Base-by-base conservation (phyloP, 169 alveolate genomes). In the Plasmodium yoelii region DNA sequence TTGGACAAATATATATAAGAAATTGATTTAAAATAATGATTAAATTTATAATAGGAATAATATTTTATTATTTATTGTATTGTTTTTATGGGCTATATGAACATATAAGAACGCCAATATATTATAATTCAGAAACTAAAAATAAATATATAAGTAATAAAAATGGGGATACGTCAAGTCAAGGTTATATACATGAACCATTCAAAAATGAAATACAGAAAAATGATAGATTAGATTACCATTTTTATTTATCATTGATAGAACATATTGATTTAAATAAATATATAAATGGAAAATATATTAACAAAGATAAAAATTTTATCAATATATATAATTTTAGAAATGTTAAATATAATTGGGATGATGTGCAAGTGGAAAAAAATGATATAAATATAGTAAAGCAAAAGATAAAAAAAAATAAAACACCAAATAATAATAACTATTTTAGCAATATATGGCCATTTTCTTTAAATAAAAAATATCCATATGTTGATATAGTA, bases 191-290 rank as follows among this genome's bases (percentile, higher is more conserved):
- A 6, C 22, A 56, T 61, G 63, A 68, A 15, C 63, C 88, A 5
- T 77, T 63, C 46, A 64, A 39, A 65, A 77, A 77, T 44, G 47
- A 63, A 28, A 49, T 77, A 39, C 63, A 47, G 28, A 65, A 77
- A 15, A 53, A 77, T 19, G 88, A 77, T 44, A 77, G n/a, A 61
- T 42, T 77, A 39, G 77, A 77, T 64, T 77, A 77, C 39, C 88
- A 77, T 68, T 56, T 77, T 24, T 77, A 77, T 56, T n/a, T 77
- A 46, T 77, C 88, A 8, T 77, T 74, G 63, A 75, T 47, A 77
- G 77, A 77, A 63, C 12, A 77, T 47, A 77, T 77, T n/a, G 77
- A 77, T 44, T 28, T 77, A 56, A 77, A 77, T 57, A 55, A 51
- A 61, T 65, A 77, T 69, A 44, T 42, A 22, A 26, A 64, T 46